A percentile compares a stretch with the other conserved stretches of the same genome.
Conservation (phyloP, 441 rosid species). For the Populus hybrid region DNA sequence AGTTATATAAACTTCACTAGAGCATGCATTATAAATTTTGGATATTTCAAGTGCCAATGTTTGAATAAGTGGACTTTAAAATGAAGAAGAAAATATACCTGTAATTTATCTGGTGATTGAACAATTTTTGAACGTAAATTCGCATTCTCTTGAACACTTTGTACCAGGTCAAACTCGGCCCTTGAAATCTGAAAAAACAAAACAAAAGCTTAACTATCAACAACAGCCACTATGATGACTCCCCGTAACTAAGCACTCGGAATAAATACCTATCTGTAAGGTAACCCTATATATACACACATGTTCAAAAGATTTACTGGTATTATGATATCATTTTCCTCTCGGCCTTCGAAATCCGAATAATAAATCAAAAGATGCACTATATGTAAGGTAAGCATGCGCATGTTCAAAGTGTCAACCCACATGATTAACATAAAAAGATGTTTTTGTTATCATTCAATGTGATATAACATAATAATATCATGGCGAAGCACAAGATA, state of each 20-base stretch:
- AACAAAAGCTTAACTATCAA: slow-evolving; percentile 12
- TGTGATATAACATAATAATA: too few species aligned
- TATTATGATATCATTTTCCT: neutral
- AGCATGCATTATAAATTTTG: neutral
- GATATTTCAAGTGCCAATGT: too few species aligned
- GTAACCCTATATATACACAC: neutral
- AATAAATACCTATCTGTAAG: neutral
- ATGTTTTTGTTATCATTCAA: too few species aligned
- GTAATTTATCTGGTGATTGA: slow-evolving; percentile 92
- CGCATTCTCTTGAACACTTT: slow-evolving; percentile 83
- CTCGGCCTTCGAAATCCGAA: neutral
- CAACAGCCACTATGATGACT: slow-evolving; percentile 2
- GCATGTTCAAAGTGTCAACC: neutral
- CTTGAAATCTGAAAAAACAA: slow-evolving; percentile 53
- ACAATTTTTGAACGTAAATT: slow-evolving; percentile 74
- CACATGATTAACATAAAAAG: neutral
- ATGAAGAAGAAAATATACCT: slow-evolving; percentile 41
- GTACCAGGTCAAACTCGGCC: slow-evolving; percentile 77
- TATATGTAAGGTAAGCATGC: neutral
- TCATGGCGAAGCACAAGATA: neutral
- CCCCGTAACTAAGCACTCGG: neutral
- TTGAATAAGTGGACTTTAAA: neutral
- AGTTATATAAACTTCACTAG: neutral
- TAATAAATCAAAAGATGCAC: neutral
- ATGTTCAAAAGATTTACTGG: neutral